phyloP scores from a whole-genome alignment of 257 asterid genomes.

The Ligustrum vulgare region DNA sequence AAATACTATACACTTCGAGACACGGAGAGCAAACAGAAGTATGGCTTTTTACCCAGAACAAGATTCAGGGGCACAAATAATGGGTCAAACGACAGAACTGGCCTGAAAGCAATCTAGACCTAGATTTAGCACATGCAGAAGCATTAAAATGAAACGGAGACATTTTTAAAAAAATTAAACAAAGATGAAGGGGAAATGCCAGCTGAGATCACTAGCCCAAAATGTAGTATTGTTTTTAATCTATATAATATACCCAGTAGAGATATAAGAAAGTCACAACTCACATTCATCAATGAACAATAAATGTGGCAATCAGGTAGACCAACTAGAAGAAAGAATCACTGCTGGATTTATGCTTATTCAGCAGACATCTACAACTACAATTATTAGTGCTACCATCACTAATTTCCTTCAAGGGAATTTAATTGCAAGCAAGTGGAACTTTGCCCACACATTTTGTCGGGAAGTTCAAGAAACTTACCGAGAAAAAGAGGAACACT shows the following conservation, averaged over 20 bases:
- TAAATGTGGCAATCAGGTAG: background rate
- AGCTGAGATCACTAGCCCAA: background rate
- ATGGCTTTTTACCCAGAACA: background rate
- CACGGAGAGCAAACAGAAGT: background rate
- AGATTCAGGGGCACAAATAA: background rate
- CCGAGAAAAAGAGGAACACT: constrained; percentile 89
- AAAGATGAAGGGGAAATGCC: background rate
- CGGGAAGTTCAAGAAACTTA: constrained; percentile 31
- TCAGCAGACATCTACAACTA: background rate
- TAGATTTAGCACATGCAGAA: background rate
- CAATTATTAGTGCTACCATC: background rate
- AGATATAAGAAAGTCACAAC: background rate
- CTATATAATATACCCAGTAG: background rate
- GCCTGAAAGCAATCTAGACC: background rate
- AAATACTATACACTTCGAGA: background rate
- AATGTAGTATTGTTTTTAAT: background rate
- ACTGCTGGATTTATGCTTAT: background rate
- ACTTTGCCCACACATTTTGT: constrained; percentile 2
- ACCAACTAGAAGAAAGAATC: background rate
- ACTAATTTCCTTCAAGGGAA: constrained; percentile 7
- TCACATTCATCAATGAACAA: constrained; percentile 4
- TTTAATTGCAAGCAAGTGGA: constrained; percentile 2
- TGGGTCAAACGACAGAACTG: background rate
- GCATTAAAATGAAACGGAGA: background rate
- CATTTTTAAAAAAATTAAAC: background rate